Percentiles rank a stretch among this genome's conserved stretches.
Conservation (phyloP, 345 rosid species). For the Carallia pectinifolia region DNA sequence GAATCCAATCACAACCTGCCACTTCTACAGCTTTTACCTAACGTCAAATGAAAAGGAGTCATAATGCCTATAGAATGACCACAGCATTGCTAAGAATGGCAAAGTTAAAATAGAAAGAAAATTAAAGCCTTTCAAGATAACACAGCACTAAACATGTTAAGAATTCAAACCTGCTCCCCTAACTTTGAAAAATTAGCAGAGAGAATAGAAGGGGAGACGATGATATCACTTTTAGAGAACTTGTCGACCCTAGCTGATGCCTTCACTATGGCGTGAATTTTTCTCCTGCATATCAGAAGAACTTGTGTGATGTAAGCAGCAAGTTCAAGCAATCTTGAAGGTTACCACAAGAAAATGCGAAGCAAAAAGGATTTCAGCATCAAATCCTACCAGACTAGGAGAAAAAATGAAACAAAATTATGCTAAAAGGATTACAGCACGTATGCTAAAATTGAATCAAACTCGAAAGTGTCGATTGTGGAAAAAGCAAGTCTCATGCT, state of each 20-base stretch:
- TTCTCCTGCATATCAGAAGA: slow-evolving; percentile 37
- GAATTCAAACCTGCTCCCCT: slow-evolving; percentile 73
- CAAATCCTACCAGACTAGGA: too few species aligned
- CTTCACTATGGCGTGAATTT: slow-evolving; percentile 52
- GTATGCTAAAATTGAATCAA: neutral
- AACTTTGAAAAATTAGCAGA: slow-evolving; percentile 88
- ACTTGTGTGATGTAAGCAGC: neutral
- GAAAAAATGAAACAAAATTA: too few species aligned
- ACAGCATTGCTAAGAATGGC: slow-evolving; percentile 1
- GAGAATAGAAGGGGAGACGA: slow-evolving; percentile 92
- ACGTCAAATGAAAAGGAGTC: slow-evolving; percentile 22
- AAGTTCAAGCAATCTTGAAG: too few species aligned
- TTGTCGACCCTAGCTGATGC: slow-evolving; percentile 86
- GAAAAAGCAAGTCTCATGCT: too few species aligned
- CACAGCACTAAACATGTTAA: slow-evolving; percentile 2
- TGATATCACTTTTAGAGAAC: slow-evolving; percentile 85
- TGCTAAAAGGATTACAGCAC: too few species aligned
- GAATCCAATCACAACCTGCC: slow-evolving; percentile 97
- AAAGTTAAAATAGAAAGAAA: slow-evolving; percentile 7
- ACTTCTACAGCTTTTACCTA: slow-evolving; percentile 90
- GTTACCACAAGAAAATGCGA: neutral
- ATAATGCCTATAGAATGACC: slow-evolving; percentile 6
- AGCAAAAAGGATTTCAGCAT: too few species aligned
- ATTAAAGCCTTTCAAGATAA: slow-evolving; percentile 12
- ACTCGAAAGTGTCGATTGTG: neutral